Percentiles rank a stretch among this genome's conserved stretches.
Evolutionary conservation across 73 alveolate genomes (phyloP).

Genomic region (Paramecium sonneborni): DNA sequence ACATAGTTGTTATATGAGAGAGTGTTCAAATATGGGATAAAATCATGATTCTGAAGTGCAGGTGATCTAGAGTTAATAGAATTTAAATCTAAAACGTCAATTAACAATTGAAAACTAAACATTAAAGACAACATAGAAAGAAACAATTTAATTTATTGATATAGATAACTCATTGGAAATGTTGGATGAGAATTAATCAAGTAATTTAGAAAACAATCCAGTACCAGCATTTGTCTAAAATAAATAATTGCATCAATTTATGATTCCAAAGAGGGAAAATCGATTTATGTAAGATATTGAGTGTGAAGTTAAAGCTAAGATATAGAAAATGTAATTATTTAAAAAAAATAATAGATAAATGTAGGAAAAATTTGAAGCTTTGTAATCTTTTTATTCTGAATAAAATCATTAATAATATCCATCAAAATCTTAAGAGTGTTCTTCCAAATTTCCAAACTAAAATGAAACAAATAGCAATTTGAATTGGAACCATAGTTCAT

Average conservation of each 20-base stretch:
- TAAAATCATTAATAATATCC: not conserved
- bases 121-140: not conserved
- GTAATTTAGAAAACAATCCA: conserved; percentile 23
- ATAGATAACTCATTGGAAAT: not conserved
- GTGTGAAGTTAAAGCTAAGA: not conserved
- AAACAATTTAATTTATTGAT: not conserved
- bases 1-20: not conserved
- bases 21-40: not conserved
- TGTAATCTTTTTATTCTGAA: not conserved
- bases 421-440: not conserved
- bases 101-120: not conserved
- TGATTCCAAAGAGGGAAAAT: not conserved
- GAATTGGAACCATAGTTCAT: not conserved
- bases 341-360: not conserved
- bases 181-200: not conserved
- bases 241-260: not conserved
- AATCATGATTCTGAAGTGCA: not conserved
- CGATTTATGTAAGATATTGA: conserved; percentile 17
- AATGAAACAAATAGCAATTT: not conserved
- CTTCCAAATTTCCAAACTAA: not conserved
- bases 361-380: not conserved
- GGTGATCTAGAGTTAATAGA: not conserved
- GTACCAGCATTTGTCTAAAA: conserved; percentile 3
- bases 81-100: not conserved
- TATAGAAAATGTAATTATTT: not conserved